Base-by-base conservation (phyloP, 768 basidiomycete species). In the Mycena rebaudengoi region DNA sequence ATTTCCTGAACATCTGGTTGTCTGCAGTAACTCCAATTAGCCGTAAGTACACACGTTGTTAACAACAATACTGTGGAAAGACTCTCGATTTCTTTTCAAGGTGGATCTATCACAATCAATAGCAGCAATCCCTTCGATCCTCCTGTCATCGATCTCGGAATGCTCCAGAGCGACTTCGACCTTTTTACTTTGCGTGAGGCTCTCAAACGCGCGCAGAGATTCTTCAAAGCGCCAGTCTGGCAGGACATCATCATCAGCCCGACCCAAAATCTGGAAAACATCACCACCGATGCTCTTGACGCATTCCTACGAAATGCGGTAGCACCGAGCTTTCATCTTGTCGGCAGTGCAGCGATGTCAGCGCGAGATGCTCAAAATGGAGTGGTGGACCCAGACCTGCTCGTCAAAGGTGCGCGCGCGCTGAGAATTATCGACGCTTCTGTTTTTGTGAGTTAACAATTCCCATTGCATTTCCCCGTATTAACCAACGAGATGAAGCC, bases 381-480 rank as follows among this genome's bases (percentile, higher is more conserved):
- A 7, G 79, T 79, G 20, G 43, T 79, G 0, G 70, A 77, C 68
- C 72, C 78, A 7, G 67, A 77, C 44, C 60, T 81, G 8, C 60
- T 33, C 18, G 74, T 81, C 16, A 79, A 79, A 60, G 73, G 74
- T 5, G 67, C 71, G 1, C 28, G n/a, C 5, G 79, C 75, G 14
- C 54, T 81, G 50, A 65, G 80, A 7, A 65, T 81, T 23, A 74
- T 80, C 7, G 78, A 81, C 66, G 76, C 78, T 5, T 77, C 76
- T 14, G 69, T 79, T 20, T 62, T 79, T 26, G 78, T 76, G 40
- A 41, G 40, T 41, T 7, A n/a, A n/a, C n/a, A n/a, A n/a, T n/a
- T n/a, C n/a, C n/a, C n/a, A n/a, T n/a, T n/a, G n/a, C n/a, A n/a
- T n/a, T n/a, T n/a, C n/a, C n/a, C n/a, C n/a, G n/a, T n/a, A n/a